Base-by-base conservation (phyloP, 345 rosid genomes). In the Syzygium aqueum region DNA sequence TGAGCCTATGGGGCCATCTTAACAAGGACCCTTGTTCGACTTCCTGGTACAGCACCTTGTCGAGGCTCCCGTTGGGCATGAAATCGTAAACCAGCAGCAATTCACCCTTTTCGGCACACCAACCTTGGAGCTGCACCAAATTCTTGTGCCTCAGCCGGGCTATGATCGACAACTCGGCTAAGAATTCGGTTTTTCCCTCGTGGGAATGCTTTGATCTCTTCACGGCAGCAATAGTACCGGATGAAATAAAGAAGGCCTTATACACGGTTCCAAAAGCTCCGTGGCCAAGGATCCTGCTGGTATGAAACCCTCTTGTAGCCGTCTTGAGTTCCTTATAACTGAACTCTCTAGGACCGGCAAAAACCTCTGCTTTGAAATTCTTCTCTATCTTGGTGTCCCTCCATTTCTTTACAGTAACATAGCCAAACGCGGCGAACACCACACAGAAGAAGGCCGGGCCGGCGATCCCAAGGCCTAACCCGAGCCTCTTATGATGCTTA, bases 121-220 rank as follows among this genome's bases (percentile, higher is more conserved):
- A 98, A 33, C 99, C 99, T 63, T 93, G 96, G 25, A 98, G 87
- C 90, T 90, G 99, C 86, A 95, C 94, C 89, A 98, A 90, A 91
- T 96, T 96, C 95, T 96, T 98, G 93, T 98, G 99, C 46, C 99
- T 92, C 93, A 98, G 92, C 87, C 99, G 87, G 84, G 99, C 98
- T 83, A 98, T 96, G 87, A 94, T 94, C 0, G 99, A 93, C 61
- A 96, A 56, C 88, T 98, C 99, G 27, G 98, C 97, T 11, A 98
- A 86, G 87, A 98, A 98, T 87, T 98, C 99, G 3, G 96, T 91
- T 84, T 94, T 95, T 54, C 99, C 98, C 91, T 98, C 98, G 5
- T 92, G 95, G 51, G 95, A 91, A 82, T 93, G 98, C 86, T 92
- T 96, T 3, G 98, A 96, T 87, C 99, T 92, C 59, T 98, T 96